These are phyloP conservation scores for Rubia balearica DNA, from an alignment of 305 asterid genomes.

Conservation along the genomic window DNA sequence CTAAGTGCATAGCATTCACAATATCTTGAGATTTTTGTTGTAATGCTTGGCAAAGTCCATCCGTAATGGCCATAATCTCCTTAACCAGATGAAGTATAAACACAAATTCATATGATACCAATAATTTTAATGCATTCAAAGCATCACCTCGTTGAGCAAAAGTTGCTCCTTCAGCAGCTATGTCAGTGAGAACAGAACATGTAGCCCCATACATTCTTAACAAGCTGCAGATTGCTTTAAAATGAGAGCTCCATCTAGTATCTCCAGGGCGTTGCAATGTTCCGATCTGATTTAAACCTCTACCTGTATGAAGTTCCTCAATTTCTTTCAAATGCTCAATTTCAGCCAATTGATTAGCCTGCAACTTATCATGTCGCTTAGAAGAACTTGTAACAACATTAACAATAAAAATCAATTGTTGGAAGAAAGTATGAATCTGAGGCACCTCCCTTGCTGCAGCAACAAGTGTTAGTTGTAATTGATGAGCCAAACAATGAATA, in stretches of 20 bases:
- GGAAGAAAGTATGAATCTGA: neutral
- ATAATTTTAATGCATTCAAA: neutral
- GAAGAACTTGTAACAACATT: neutral
- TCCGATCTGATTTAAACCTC: neutral
- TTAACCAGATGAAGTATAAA: neutral
- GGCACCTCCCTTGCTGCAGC: neutral
- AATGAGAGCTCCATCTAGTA: neutral
- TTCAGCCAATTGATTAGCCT: neutral
- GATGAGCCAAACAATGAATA: constrained; percentile 6
- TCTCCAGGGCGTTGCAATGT: neutral
- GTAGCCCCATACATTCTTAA: neutral
- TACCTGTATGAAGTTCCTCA: neutral
- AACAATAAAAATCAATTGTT: neutral
- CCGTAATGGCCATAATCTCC: neutral
- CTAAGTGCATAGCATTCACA: no score
- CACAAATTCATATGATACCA: no score
- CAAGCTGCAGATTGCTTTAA: neutral
- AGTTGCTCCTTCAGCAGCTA: neutral
- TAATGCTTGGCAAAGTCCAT: neutral
- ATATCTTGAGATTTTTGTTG: neutral
- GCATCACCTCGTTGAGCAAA: neutral
- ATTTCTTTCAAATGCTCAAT: neutral
- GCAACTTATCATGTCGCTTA: neutral
- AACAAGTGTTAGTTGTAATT: neutral
- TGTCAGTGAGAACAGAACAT: neutral